Conservation (phyloP, 305 asterid species). For the Stenogyne calaminthoides region DNA sequence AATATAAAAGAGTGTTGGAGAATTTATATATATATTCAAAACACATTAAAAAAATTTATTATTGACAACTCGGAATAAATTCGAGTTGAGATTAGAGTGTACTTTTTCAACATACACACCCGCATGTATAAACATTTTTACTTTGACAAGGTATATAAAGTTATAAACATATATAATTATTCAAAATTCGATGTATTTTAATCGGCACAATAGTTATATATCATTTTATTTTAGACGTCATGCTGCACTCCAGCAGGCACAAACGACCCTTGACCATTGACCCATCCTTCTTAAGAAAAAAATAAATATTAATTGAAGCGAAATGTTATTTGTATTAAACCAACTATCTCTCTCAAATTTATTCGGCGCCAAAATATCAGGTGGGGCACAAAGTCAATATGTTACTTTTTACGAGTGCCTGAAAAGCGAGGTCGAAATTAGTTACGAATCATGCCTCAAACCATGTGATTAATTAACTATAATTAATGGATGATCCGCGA, state of each 20-base stretch:
- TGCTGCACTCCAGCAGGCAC: neutral
- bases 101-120: no score
- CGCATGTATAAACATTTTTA: no score
- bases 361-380: neutral
- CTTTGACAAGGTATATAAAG: no score
- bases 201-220: no score
- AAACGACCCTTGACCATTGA: constrained; percentile 24
- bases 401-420: neutral
- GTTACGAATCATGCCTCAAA: constrained; percentile 16
- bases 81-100: no score
- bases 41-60: no score
- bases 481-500: constrained; percentile 6
- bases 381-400: neutral
- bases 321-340: neutral
- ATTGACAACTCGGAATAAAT: no score
- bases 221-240: no score
- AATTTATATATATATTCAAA: no score
- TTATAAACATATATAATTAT: no score
- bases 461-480: neutral
- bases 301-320: neutral
- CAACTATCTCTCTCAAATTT: neutral
- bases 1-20: no score
- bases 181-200: no score
- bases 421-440: constrained; percentile 21
- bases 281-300: neutral